Evolutionary conservation across 441 rosid species (phyloP).

Genomic region (Biscutella auriculata): DNA sequence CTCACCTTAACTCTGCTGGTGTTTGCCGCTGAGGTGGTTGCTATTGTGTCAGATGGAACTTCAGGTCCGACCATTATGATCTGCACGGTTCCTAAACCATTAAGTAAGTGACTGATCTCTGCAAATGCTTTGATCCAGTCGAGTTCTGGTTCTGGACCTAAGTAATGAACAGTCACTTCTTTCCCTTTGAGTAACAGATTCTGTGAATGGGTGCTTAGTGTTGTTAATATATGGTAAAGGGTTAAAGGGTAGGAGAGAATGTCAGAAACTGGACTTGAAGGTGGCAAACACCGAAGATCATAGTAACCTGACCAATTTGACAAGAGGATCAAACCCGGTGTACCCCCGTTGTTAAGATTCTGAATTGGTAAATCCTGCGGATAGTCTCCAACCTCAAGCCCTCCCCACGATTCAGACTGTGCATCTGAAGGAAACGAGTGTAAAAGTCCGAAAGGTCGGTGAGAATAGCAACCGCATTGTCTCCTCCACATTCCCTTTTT

Average conservation of each 20-base stretch:
- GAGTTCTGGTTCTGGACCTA: constrained; percentile 20
- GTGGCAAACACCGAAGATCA: constrained; percentile 2
- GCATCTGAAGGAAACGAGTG: not conserved
- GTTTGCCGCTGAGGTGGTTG: not conserved
- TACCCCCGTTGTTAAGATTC: not conserved
- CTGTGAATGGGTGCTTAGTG: constrained; percentile 11
- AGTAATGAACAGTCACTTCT: constrained; percentile 15
- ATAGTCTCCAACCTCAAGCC: constrained; percentile 4
- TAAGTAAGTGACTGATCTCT: constrained; percentile 16
- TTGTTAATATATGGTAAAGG: constrained; percentile 19
- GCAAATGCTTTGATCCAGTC: constrained; percentile 18
- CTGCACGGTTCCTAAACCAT: constrained; percentile 17
- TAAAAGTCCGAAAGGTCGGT: constrained; percentile 11
- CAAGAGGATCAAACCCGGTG: not conserved
- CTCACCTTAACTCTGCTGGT: constrained; percentile 14
- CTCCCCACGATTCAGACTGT: constrained; percentile 18
- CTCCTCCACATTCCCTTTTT: constrained; percentile 23
- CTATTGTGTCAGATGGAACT: constrained; percentile 10
- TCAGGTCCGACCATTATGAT: constrained; percentile 18
- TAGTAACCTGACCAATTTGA: constrained; percentile 15
- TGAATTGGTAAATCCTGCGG: constrained; percentile 15
- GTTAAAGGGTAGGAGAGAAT: constrained; percentile 14
- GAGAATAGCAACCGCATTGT: constrained; percentile 14
- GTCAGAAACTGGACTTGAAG: constrained; percentile 15
- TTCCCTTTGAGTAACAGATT: constrained; percentile 15